Evolutionary conservation across 2,329 filamentous ascomycete species (phyloP), one percentile per base, ranked within the genome.

Genomic region (Penicillium janthinellum): DNA sequence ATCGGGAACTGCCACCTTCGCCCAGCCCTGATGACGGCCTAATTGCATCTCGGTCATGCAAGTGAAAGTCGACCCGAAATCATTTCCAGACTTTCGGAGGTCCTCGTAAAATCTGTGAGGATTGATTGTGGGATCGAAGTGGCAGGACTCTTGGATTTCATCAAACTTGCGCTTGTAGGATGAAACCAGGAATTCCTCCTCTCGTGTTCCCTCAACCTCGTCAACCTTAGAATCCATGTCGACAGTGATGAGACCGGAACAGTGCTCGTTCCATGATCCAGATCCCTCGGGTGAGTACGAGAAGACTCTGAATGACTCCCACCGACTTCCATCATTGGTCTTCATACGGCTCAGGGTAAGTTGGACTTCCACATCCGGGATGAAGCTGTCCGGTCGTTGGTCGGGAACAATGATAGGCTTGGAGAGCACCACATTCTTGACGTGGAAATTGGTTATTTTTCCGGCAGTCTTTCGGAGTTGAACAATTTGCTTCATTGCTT

Each of bases 281-380:
- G 37, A 42, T 4, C 38, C 51, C 17, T 53, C 51, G 5, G 37
- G 20, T 6, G 51, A 53, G 22, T 53, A 42, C 15, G 51, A 53
- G 25, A 42, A 53, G 25, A 53, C 37, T 20, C 38, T 42, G 38
- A 53, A 53, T 20, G 22, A 25, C 35, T 42, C 37, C 51, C 51
- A 53, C 8, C 51, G 38, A 53, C 51, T 53, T 2, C 38, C 51
- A 34, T 42, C 51, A 22, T 41, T 53, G 14, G 35, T 52, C 49
- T 52, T 52, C 49, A 52, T 28, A 7, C 49, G 49, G 25, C 35
- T 52, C 49, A 52, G 8, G 15, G 49, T 52, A 41, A 53, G 51
- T 31, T 42, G 51, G 11, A 42, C 37, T 34, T 42, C 37, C 15
- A 53, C 51, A 31, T 42, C 37, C 0, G 37, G 37, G 22, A 42